phyloP scores from a whole-genome alignment of 2,329 filamentous ascomycete species.

The Hymenoscyphus linearis region DNA sequence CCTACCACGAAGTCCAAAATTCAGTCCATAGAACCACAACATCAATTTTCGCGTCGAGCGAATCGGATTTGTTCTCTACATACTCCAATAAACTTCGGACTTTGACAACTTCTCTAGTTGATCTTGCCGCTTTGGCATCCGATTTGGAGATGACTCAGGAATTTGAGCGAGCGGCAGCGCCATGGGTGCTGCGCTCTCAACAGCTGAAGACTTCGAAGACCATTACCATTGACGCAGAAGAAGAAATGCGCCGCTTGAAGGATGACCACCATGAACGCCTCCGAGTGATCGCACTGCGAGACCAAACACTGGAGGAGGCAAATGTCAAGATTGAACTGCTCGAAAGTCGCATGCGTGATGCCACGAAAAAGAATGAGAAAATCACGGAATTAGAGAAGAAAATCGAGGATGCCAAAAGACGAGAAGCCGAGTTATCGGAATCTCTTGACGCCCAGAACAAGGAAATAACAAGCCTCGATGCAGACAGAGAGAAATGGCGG shows the following conservation, averaged over 20 bases:
- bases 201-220: slow-evolving; percentile 79
- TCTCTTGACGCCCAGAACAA: slow-evolving; percentile 63
- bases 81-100: slow-evolving; percentile 63
- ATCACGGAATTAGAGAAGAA: slow-evolving; percentile 60
- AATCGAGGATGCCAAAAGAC: slow-evolving; percentile 48
- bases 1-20: slow-evolving; percentile 59
- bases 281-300: slow-evolving; percentile 63
- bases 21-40: slow-evolving; percentile 54
- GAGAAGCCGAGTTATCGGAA: slow-evolving; percentile 50
- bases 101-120: slow-evolving; percentile 58
- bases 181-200: slow-evolving; percentile 78
- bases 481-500: slow-evolving; percentile 66
- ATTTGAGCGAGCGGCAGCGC: slow-evolving; percentile 70
- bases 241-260: slow-evolving; percentile 74
- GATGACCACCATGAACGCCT: slow-evolving; percentile 76
- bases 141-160: slow-evolving; percentile 70
- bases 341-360: slow-evolving; percentile 80
- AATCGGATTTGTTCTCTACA: slow-evolving; percentile 65
- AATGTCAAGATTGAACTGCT: slow-evolving; percentile 92
- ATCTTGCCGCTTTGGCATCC: slow-evolving; percentile 64
- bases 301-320: slow-evolving; percentile 79
- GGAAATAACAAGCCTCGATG: slow-evolving; percentile 59
- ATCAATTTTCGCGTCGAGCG: slow-evolving; percentile 47
- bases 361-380: slow-evolving; percentile 67
- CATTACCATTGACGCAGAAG: slow-evolving; percentile 75